These are phyloP conservation scores for Spergularia azorica DNA, from an alignment of 179 eudicot genomes.

Conservation along the genomic window DNA sequence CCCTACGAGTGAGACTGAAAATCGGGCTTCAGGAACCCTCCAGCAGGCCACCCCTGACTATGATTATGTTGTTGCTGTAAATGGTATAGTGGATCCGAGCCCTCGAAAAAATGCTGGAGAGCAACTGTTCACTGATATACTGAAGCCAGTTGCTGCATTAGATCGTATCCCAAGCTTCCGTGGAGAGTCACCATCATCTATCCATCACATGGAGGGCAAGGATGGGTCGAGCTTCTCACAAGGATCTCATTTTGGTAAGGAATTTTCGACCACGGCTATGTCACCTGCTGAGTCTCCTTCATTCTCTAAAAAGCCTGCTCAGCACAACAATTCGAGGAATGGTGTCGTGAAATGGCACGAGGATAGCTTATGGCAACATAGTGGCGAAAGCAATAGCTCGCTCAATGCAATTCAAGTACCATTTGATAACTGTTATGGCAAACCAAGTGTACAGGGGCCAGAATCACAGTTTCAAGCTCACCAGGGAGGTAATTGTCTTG, in stretches of 20 bases:
- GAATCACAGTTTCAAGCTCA: slow-evolving; percentile 29
- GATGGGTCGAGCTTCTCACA: slow-evolving; percentile 40
- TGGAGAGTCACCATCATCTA: slow-evolving; percentile 53
- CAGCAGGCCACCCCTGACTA: slow-evolving; percentile 63
- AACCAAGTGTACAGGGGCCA: slow-evolving; percentile 32
- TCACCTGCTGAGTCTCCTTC: slow-evolving; percentile 55
- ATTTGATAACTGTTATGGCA: slow-evolving; percentile 36
- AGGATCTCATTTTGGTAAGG: slow-evolving; percentile 34
- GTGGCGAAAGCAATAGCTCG: slow-evolving; percentile 42
- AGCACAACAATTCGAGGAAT: slow-evolving; percentile 34
- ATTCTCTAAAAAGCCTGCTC: slow-evolving; percentile 40
- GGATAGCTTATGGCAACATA: slow-evolving; percentile 43
- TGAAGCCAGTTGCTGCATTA: slow-evolving; percentile 32
- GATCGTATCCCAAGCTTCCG: slow-evolving; percentile 50
- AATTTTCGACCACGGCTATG: slow-evolving; percentile 29
- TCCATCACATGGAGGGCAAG: slow-evolving; percentile 41
- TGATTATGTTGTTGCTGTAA: slow-evolving; percentile 83
- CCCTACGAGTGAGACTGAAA: slow-evolving; percentile 53
- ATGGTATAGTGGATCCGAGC: slow-evolving; percentile 60
- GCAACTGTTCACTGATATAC: slow-evolving; percentile 44
- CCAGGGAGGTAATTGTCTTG: slow-evolving; percentile 31
- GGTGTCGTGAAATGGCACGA: slow-evolving; percentile 33
- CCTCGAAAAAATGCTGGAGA: slow-evolving; percentile 54
- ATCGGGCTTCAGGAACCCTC: slow-evolving; percentile 42
- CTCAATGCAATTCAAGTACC: slow-evolving; percentile 40